Evolutionary conservation across 306 rosid genomes (phyloP).

Genomic region (Acacia crassicarpa): DNA sequence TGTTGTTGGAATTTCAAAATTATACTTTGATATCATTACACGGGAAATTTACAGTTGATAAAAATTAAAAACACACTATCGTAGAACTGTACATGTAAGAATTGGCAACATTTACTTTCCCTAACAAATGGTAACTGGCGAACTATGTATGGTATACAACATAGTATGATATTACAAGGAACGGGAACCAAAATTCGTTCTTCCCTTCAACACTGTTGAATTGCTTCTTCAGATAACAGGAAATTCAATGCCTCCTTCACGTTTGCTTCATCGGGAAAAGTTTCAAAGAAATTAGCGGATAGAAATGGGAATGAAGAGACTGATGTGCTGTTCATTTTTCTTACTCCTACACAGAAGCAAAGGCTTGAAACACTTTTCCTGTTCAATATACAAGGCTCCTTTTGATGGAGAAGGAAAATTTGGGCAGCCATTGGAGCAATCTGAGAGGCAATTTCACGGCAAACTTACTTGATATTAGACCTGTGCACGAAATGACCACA

Average conservation of each 20-base stretch:
- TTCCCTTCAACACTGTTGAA: background rate
- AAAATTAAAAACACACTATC: background rate
- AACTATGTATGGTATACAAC: background rate
- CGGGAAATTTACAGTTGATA: background rate
- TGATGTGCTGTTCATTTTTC: background rate
- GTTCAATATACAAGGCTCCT: background rate
- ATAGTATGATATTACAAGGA: background rate
- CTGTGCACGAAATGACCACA: constrained; percentile 72
- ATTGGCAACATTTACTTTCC: background rate
- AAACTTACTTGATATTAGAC: constrained; percentile 45
- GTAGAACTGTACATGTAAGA: background rate
- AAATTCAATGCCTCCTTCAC: background rate
- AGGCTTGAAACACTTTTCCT: background rate
- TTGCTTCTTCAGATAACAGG: background rate
- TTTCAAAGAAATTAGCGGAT: background rate
- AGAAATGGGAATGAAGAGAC: background rate
- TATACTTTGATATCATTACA: background rate
- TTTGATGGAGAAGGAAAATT: background rate
- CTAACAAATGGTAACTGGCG: background rate
- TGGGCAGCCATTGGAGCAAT: constrained; percentile 11
- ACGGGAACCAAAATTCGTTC: background rate
- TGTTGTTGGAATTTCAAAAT: background rate
- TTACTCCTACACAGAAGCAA: background rate
- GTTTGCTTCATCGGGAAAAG: constrained; percentile 17
- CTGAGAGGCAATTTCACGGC: background rate